Evolutionary conservation across 1,284 basidiomycete genomes (phyloP), one percentile per base, ranked within the genome.

Genomic region (Mrakiaceae sp.): DNA sequence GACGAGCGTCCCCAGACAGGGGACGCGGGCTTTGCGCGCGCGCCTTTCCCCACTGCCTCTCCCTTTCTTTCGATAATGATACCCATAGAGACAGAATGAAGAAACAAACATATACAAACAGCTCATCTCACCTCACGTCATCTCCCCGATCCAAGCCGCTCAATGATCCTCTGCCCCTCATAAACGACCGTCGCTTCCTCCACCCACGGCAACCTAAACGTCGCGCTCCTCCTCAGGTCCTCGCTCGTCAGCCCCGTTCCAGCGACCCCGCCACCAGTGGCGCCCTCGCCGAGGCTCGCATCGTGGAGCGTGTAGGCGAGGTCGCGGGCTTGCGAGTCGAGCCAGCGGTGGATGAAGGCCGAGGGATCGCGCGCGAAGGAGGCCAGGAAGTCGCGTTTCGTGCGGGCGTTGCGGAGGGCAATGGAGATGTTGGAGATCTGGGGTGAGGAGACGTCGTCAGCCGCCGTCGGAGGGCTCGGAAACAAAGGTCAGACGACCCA

Each of bases 251-350:
- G 81, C n/a, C 74, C 76, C 48, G 70, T 68, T 12, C 72, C 74
- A 40, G 84, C 85, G 3, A 87, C 84, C 3, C 91, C 91, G 16
- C 62, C 53, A 43, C 52, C n/a, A 16, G 11, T 7, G 7, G 52
- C 8, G 16, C 14, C 14, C 48, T 64, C 66, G 5, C 52, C 46
- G 27, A 27, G 27, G 27, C 27, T 27, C 27, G 27, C 27, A 27
- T 27, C 27, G 58, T 73, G 72, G 0, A 98, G 80, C 66, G 96
- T 82, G 66, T 83, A 85, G 75, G 95, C 91, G 52, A 98, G 76
- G 74, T 96, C 92, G 16, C 90, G 82, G 46, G 91, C 88, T 74
- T 98, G 95, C 3, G 88, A 91, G 64, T 87, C 87, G 48, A 97
- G 78, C 89, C 90, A 98, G 3, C 84, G 87, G 70, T 91, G 85